Evolutionary conservation across 2,329 filamentous ascomycete genomes (phyloP), one percentile per base, ranked within the genome.

Genomic region (Neonectria faginata): DNA sequence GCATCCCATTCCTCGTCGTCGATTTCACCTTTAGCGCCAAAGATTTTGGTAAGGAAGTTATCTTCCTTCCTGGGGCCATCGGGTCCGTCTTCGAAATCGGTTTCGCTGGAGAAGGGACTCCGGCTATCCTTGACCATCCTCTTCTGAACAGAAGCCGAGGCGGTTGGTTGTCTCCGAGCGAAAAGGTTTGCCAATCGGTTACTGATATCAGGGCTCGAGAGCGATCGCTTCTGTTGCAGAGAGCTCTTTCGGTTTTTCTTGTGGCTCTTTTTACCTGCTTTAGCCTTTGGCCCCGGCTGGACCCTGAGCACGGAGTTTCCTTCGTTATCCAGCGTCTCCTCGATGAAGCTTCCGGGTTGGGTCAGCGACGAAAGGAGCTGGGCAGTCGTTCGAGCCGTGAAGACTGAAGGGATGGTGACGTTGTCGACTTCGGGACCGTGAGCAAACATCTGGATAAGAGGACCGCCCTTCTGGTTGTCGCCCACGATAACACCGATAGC

Each of bases 391-490:
- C 96, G 89, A 0, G 95, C 97, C 0, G 96, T 98, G 79, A 99
- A 99, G 10, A 98, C 85, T 0, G 96, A 93, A 1, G 96, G 94
- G 58, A 99, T 97, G 0, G 93, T 93, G 69, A 98, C 88, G 74
- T 97, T 97, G 36, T 94, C 97, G 3, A 95, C 97, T 36, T 79
- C 79, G 76, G 98, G 94, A 41, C 95, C 96, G 74, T 92, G 89
- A n/a, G 96, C 96, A 78, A 97, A 98, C 96, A 99, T 99, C 72
- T 97, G 96, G 55, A 98, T 92, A 66, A 99, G 82, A 39, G 92
- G 92, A 4, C 94, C 94, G 48, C 95, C 95, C 66, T 92, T 92
- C 62, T 92, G 91, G 77, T 97, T 92, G 78, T 99, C 96, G 27
- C 96, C 96, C 3, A 99, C 94, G 69, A 99, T 97, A 65, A 99